Percentiles rank a stretch among this genome's conserved stretches.
Evolutionary conservation across 352 stramenopile genomes (phyloP).

Genomic region (Peronospora destructor): DNA sequence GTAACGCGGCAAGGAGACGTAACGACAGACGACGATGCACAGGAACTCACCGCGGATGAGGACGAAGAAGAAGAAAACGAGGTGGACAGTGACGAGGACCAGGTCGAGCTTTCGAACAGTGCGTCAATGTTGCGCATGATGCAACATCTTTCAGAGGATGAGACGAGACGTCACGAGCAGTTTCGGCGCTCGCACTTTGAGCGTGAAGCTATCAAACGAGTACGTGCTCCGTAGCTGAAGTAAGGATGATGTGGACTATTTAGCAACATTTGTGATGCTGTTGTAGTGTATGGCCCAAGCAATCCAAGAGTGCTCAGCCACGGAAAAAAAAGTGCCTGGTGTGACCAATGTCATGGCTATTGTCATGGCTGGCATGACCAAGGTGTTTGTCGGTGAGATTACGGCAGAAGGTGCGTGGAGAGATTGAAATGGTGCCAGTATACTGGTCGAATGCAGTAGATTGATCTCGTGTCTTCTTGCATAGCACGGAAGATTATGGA

Average conservation of each 20-base stretch:
- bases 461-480: neutral
- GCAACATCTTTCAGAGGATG: slow-evolving; percentile 50
- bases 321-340: slow-evolving; percentile 44
- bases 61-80: slow-evolving; percentile 56
- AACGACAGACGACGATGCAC: slow-evolving; percentile 50
- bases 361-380: slow-evolving; percentile 84
- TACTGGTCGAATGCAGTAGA: neutral
- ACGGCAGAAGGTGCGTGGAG: slow-evolving; percentile 55
- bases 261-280: neutral
- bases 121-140: slow-evolving; percentile 74
- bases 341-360: slow-evolving; percentile 85
- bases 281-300: slow-evolving; percentile 70
- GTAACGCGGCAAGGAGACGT: slow-evolving; percentile 22
- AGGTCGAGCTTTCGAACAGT: slow-evolving; percentile 48
- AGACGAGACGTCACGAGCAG: slow-evolving; percentile 68
- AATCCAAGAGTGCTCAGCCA: slow-evolving; percentile 55
- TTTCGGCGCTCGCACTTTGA: slow-evolving; percentile 83
- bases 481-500: slow-evolving; percentile 77
- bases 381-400: slow-evolving; percentile 76
- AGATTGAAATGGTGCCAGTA: neutral
- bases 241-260: neutral
- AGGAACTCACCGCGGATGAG: slow-evolving; percentile 36
- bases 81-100: slow-evolving; percentile 41
- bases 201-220: slow-evolving; percentile 66
- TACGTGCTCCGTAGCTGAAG: slow-evolving; percentile 16